Conservation (phyloP, 2,329 filamentous ascomycete genomes). For the Colletotrichum endophyticum region DNA sequence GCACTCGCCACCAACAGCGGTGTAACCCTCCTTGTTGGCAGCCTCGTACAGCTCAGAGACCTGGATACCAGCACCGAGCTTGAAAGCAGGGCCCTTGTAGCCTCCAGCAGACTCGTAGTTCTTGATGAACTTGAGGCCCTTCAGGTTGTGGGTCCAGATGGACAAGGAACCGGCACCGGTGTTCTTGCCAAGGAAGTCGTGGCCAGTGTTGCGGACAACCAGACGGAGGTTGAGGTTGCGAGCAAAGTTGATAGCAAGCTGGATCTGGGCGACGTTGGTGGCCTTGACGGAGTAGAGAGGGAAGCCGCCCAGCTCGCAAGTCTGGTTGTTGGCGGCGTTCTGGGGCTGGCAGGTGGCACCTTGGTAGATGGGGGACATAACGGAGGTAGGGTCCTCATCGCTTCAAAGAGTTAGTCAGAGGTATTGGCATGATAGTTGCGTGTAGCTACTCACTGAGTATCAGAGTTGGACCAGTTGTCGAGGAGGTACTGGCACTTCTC, state of each 20-base stretch:
- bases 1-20: conserved; percentile 60
- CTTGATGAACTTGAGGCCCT: conserved; percentile 32
- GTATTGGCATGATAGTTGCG: neutral
- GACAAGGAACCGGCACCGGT: conserved; percentile 54
- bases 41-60: conserved; percentile 57
- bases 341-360: conserved; percentile 40
- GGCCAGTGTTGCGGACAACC: conserved; percentile 58
- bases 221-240: conserved; percentile 51
- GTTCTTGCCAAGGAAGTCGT: conserved; percentile 57
- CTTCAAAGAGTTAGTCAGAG: conserved; percentile 21
- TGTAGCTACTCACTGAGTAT: conserved; percentile 23
- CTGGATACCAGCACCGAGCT: conserved; percentile 59
- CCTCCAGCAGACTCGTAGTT: conserved; percentile 23
- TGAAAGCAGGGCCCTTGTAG: conserved; percentile 55
- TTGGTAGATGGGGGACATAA: conserved; percentile 45
- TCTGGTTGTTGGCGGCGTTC: conserved; percentile 26
- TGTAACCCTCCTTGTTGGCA: conserved; percentile 48
- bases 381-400: conserved; percentile 40
- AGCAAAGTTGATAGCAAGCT: conserved; percentile 52
- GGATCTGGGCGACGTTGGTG: conserved; percentile 47
- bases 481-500: conserved; percentile 29
- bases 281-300: conserved; percentile 47
- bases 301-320: conserved; percentile 45
- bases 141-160: conserved; percentile 54
- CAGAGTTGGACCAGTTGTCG: conserved; percentile 29